These are phyloP conservation scores for Tympanopsis confertula DNA, from an alignment of 2,329 filamentous ascomycete genomes.

Conservation along the genomic window DNA sequence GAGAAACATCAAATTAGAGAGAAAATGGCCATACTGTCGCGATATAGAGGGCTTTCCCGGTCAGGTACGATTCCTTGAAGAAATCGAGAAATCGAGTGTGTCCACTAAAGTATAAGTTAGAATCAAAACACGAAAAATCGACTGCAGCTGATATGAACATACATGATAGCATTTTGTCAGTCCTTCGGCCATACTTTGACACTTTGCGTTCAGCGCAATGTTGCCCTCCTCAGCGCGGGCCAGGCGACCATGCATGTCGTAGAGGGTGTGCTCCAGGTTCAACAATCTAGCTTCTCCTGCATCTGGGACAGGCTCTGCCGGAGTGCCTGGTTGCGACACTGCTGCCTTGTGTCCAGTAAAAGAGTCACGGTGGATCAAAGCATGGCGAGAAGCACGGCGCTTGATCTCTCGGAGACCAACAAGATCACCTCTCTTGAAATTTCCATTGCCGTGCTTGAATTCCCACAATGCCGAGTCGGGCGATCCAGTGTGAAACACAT, in stretches of 20 bases:
- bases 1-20: too few relatives aligned
- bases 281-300: constrained; percentile 64
- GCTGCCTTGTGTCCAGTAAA: constrained; percentile 69
- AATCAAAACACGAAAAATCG: too few relatives aligned
- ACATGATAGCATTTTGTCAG: constrained; percentile 61
- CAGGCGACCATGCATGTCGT: constrained; percentile 66
- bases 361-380: constrained; percentile 81
- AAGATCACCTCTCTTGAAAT: constrained; percentile 89
- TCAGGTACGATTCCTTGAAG: not conserved
- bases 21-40: not conserved
- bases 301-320: constrained; percentile 68
- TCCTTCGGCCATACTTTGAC: constrained; percentile 67
- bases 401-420: constrained; percentile 90
- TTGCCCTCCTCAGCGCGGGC: constrained; percentile 72
- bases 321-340: constrained; percentile 70
- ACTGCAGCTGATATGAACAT: too few relatives aligned
- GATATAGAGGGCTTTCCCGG: not conserved
- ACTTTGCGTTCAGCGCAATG: constrained; percentile 71
- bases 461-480: constrained; percentile 94
- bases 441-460: constrained; percentile 95
- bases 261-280: constrained; percentile 69
- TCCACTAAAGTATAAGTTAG: constrained; percentile 2
- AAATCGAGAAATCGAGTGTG: not conserved
- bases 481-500: constrained; percentile 91
- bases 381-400: constrained; percentile 81